Conservation (phyloP, 2,329 filamentous ascomycete genomes). For the Fusarium neocosmosporiellum region DNA sequence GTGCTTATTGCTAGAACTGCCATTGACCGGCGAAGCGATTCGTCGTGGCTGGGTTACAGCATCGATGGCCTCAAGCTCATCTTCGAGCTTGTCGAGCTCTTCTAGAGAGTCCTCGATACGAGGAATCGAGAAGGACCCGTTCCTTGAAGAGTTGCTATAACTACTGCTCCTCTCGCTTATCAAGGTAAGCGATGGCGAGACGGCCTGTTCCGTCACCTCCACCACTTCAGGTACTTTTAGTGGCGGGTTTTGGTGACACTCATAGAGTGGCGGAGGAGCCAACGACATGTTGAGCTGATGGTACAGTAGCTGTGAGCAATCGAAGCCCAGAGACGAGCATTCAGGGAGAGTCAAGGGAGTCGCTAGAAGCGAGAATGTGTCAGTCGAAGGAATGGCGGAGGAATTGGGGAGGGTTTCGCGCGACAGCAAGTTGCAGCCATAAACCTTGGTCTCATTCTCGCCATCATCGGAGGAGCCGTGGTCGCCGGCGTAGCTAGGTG, state of each 20-base stretch:
- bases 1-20: conserved; percentile 13
- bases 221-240: conserved; percentile 47
- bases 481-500: conserved; percentile 39
- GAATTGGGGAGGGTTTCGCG: conserved; percentile 44
- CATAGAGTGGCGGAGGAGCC: conserved; percentile 40
- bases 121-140: conserved; percentile 51
- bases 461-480: conserved; percentile 23
- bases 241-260: conserved; percentile 33
- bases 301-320: conserved; percentile 18
- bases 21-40: conserved; percentile 45
- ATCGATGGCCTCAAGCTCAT: conserved; percentile 67
- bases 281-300: conserved; percentile 40
- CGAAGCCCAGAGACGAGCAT: conserved; percentile 29
- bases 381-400: conserved; percentile 39
- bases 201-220: conserved; percentile 45
- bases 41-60: conserved; percentile 51
- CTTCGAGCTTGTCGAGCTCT: conserved; percentile 70
- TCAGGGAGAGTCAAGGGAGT: conserved; percentile 52
- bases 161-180: conserved; percentile 48
- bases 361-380: conserved; percentile 60
- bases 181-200: conserved; percentile 49
- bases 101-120: conserved; percentile 74
- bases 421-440: conserved; percentile 65
- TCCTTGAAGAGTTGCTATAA: conserved; percentile 48
- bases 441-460: conserved; percentile 47